A percentile compares a stretch with the other conserved stretches of the same genome.
These are phyloP conservation scores for Cupressus sempervirens DNA, from an alignment of 75 land plant species.

Conservation along the genomic window DNA sequence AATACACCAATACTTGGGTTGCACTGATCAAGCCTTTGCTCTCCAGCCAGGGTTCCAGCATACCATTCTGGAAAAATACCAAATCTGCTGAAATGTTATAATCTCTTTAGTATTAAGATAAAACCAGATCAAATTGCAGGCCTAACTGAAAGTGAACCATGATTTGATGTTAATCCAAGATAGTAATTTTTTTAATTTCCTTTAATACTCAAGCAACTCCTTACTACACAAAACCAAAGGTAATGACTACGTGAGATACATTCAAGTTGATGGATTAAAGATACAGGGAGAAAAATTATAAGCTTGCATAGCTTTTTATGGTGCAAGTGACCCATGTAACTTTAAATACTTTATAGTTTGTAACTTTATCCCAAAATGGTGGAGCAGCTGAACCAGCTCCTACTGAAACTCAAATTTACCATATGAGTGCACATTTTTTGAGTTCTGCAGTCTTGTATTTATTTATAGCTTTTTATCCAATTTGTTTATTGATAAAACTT, in stretches of 20 bases:
- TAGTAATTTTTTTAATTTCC: neutral
- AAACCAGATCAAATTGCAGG: neutral
- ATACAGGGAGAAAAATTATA: no score
- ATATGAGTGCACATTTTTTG: no score
- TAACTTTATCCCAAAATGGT: no score
- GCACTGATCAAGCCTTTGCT: conserved; percentile 66
- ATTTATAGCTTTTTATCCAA: neutral
- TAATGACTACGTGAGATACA: neutral
- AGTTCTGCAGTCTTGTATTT: no score
- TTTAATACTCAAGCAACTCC: neutral
- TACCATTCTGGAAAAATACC: conserved; percentile 99
- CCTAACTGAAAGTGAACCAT: conserved; percentile 2
- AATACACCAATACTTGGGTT: conserved; percentile 90
- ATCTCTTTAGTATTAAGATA: conserved; percentile 6
- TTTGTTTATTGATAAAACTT: no score
- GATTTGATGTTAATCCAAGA: neutral
- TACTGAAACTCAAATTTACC: no score
- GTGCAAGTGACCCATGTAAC: no score
- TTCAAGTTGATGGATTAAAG: no score
- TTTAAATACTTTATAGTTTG: no score
- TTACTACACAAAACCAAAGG: neutral
- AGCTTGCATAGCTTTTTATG: no score
- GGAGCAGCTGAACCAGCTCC: no score
- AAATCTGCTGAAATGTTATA: conserved; percentile 68
- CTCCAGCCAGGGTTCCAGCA: conserved; percentile 95